Evolutionary conservation across 2,329 filamentous ascomycete species (phyloP), one percentile per base, ranked within the genome.

Genomic region (Endothia cerciana): DNA sequence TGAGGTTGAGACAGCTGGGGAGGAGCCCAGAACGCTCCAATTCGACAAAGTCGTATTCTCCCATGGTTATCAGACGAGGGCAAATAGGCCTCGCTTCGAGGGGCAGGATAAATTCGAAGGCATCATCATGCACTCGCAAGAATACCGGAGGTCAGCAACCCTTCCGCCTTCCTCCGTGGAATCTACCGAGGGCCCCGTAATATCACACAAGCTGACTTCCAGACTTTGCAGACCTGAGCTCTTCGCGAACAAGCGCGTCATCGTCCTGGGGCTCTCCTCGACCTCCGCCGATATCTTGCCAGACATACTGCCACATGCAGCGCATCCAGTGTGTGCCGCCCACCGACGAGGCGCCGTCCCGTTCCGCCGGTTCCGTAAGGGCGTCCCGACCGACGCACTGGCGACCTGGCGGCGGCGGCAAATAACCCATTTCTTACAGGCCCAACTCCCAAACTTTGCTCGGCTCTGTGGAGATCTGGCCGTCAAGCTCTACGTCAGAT

Each of bases 361-460:
- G 11, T 69, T 69, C 36, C 58, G 66, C 11, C 60, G 58, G 13
- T 64, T 65, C 43, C 64, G 64, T 22, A 66, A 66, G 30, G 62
- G 62, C 22, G 49, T 64, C 3, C 62, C 66, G 30, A 60, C 63
- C 58, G 61, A 70, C 63, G 60, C 60, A n/a, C 65, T 61, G 30
- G n/a, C 61, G 38, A 77, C 73, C 53, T 77, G 22, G 72, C 74
- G 10, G 70, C 75, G 19, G 67, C 70, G n/a, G 47, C 71, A 30
- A 59, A 68, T 25, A 30, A 61, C 62, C 11, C 61, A 62, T 2
- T n/a, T 49, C 28, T 58, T 68, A 10, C 64, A 68, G 49, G 56
- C 56, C 13, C 56, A 67, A 8, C 65, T 71, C 1, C 75, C 75
- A 1, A 36, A 22, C 0, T 11, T 74, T 8, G 65, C 69, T 4